Base-by-base conservation (phyloP, 306 rosid genomes). In the Castanopsis chinensis region DNA sequence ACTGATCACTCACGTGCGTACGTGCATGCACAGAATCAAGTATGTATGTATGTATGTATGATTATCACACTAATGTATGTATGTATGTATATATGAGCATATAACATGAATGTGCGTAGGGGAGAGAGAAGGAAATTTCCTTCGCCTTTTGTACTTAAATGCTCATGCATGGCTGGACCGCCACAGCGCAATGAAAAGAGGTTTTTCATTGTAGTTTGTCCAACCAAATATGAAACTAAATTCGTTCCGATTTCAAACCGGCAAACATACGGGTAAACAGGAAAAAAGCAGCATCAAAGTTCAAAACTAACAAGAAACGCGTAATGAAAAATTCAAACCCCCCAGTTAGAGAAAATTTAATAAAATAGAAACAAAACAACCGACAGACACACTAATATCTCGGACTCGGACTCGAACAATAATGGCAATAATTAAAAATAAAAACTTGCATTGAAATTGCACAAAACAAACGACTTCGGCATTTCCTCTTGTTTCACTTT, bases 191-290 rank as follows among this genome's bases (percentile, higher is more conserved):
- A 79, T 56, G 70, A 21, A 59, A 28, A 18, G 28, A 35, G 2
- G n/a, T 23, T 63, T 53, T 28, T 11, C 7, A 13, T 11, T 63
- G 33, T 54, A 78, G 74, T 73, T 78, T 76, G 81, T 63, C 78
- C 78, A 80, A 83, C 80, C 19, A 71, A 73, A 53, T 27, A 82
- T 21, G 72, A 80, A 82, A 83, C 32, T 28, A 83, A 69, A 76
- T 85, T 78, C 76, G 49, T 30, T 58, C 69, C 71, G 79, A 78
- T 81, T 80, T 77, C 79, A 83, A 90, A 82, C 85, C 73, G 81
- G 88, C 91, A 87, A 81, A 45, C 88, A 81, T 43, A 81, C 88
- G 79, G 88, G 76, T 79, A 85, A 88, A 79, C 79, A 78, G 89
- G 83, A 71, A 69, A 78, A 87, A 89, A 89, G 82, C 83, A 83